Conservation (phyloP, 1,139 yeast species). For the Saccharomyces pastorianus region DNA sequence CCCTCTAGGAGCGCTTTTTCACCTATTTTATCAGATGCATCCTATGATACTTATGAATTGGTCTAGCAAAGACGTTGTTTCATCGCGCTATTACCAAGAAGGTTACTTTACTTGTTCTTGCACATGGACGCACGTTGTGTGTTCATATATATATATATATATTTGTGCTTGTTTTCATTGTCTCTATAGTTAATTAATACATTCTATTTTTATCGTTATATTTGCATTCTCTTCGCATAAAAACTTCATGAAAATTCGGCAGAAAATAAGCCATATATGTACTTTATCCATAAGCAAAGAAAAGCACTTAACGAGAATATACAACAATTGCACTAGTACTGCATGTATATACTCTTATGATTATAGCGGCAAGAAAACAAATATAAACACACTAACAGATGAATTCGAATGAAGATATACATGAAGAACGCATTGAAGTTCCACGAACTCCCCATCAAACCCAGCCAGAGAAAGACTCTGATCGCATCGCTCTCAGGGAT, state of each 20-base stretch:
- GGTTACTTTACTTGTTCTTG: not conserved
- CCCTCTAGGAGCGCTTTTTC: conserved; percentile 2
- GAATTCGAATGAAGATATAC: not conserved
- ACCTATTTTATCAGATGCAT: conserved; percentile 8
- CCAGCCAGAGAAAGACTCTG: not conserved
- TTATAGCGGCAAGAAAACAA: not conserved
- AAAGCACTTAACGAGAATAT: not conserved
- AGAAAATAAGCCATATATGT: not conserved
- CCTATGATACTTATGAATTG: conserved; percentile 26
- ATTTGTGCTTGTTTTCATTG: not conserved
- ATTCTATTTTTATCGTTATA: not conserved
- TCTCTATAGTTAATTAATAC: not conserved
- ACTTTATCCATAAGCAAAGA: not conserved
- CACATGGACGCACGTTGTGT: not conserved
- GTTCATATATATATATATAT: not conserved
- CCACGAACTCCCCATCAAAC: not conserved
- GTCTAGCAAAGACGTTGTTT: conserved; percentile 39
- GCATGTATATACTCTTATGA: not conserved
- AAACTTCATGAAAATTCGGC: not conserved
- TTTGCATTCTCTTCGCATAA: not conserved
- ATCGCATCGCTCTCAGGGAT: not conserved
- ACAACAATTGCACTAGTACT: not conserved
- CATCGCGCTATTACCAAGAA: not conserved
- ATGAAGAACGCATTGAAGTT: not conserved
- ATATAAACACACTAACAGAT: not conserved